Evolutionary conservation across 345 rosid genomes (phyloP).

Genomic region (Clausena lansium): DNA sequence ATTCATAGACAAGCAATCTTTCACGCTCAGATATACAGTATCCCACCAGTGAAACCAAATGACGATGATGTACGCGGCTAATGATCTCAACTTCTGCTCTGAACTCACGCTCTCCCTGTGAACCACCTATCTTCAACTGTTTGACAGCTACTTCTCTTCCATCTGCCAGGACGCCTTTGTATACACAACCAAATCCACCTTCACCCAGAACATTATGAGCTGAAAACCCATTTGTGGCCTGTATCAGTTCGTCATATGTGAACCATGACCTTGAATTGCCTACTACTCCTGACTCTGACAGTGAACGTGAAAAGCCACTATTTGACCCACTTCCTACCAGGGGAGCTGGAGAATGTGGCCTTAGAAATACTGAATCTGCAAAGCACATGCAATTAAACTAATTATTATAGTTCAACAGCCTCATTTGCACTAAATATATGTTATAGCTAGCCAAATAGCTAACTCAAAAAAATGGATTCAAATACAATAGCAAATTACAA

Average conservation of each 20-base stretch:
- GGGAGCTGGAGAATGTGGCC: slow-evolving; percentile 50
- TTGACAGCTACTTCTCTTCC: slow-evolving; percentile 93
- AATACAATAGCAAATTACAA: not conserved
- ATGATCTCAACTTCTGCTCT: slow-evolving; percentile 97
- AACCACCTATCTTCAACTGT: slow-evolving; percentile 92
- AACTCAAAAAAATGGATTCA: not conserved
- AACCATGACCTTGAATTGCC: slow-evolving; percentile 83
- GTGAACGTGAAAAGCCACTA: slow-evolving; percentile 53
- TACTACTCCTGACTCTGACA: slow-evolving; percentile 66
- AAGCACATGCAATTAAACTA: slow-evolving; percentile 15
- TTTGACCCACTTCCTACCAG: slow-evolving; percentile 48
- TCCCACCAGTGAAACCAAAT: slow-evolving; percentile 96
- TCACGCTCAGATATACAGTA: slow-evolving; percentile 84
- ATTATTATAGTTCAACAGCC: slow-evolving; percentile 3
- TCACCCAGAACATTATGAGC: slow-evolving; percentile 79
- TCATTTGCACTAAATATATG: not conserved
- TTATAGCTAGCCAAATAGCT: not conserved
- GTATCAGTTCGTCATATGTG: slow-evolving; percentile 75
- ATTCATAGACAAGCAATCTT: slow-evolving; percentile 91
- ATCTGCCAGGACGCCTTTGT: slow-evolving; percentile 79
- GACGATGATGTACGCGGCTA: slow-evolving; percentile 92
- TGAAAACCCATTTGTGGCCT: slow-evolving; percentile 76
- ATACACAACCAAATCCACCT: slow-evolving; percentile 99
- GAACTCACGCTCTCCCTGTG: slow-evolving; percentile 97
- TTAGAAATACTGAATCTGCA: slow-evolving; percentile 66